Conservation (phyloP, 2,329 filamentous ascomycete genomes). For the Albophoma yamanashiensis region DNA sequence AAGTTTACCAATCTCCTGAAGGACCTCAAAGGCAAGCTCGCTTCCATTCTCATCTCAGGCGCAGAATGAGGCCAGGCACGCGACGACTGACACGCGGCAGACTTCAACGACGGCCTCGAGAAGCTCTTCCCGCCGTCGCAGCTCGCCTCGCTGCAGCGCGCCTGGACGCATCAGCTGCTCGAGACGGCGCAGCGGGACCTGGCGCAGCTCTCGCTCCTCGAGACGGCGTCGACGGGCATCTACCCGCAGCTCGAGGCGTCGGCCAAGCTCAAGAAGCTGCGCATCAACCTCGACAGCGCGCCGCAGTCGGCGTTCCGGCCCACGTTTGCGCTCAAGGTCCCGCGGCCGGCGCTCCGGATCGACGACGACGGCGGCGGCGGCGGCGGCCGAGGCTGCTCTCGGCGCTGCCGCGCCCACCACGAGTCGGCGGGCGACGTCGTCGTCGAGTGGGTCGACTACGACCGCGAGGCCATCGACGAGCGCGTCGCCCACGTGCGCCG, state of each 20-base stretch:
- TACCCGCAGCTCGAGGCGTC: conserved; percentile 31
- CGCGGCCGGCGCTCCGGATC: conserved; percentile 17
- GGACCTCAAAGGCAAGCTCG: conserved; percentile 26
- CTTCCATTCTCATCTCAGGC: background rate
- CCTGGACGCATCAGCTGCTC: conserved; percentile 36
- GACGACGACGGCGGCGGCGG: background rate
- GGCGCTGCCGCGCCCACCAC: conserved; percentile 22
- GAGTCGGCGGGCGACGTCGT: conserved; percentile 23
- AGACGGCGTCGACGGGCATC: conserved; percentile 26
- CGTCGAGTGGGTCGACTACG: conserved; percentile 35
- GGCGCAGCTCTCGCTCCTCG: conserved; percentile 28
- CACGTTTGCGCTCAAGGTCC: conserved; percentile 30
- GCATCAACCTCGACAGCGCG: conserved; percentile 33
- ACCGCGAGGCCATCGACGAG: conserved; percentile 28
- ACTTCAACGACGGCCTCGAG: conserved; percentile 37
- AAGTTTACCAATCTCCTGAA: conserved; percentile 29
- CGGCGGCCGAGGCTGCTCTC: background rate
- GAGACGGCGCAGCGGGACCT: conserved; percentile 31
- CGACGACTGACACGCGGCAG: conserved; percentile 10
- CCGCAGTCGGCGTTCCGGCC: conserved; percentile 29
- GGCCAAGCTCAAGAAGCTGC: conserved; percentile 32
- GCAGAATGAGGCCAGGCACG: background rate
- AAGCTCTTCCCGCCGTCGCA: conserved; percentile 32
- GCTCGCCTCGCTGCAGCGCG: conserved; percentile 29
- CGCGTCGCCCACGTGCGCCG: conserved; percentile 31